Conservation (phyloP, 108 stramenopile species). For the Asterionellopsis glacialis region DNA sequence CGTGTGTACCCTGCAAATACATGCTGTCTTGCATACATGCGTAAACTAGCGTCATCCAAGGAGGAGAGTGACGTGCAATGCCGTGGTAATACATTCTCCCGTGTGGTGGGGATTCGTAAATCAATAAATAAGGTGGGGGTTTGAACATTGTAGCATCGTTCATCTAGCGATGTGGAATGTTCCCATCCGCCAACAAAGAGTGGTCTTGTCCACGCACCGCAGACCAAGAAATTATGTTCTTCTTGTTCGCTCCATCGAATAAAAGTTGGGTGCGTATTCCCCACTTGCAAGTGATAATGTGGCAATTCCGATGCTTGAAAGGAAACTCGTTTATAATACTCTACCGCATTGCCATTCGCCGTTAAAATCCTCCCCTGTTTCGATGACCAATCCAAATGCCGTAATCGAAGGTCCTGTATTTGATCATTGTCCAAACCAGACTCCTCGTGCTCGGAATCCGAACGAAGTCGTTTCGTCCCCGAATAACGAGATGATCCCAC, state of each 20-base stretch:
- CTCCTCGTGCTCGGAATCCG: too few species aligned
- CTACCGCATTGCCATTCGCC: conserved; percentile 49
- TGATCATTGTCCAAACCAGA: too few species aligned
- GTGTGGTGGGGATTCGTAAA: conserved; percentile 69
- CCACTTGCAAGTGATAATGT: conserved; percentile 60
- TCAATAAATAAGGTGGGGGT: conserved; percentile 81
- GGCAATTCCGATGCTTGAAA: conserved; percentile 72
- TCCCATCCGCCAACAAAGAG: conserved; percentile 86
- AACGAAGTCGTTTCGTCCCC: too few species aligned
- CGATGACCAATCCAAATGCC: conserved; percentile 60
- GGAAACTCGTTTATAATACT: conserved; percentile 63
- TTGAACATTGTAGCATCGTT: conserved; percentile 79
- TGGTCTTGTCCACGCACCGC: conserved; percentile 80
- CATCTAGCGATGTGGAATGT: conserved; percentile 69
- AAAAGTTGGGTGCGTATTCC: conserved; percentile 46
- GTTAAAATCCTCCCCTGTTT: conserved; percentile 79
- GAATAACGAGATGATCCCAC: too few species aligned
- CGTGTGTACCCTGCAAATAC: conserved; percentile 82
- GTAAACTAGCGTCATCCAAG: conserved; percentile 50
- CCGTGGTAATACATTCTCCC: conserved; percentile 24
- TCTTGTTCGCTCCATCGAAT: conserved; percentile 19
- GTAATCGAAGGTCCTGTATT: too few species aligned
- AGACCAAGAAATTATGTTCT: conserved; percentile 23
- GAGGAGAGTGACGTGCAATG: conserved; percentile 25
- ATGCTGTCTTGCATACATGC: conserved; percentile 79